Evolutionary conservation across 2,329 filamentous ascomycete genomes (phyloP).

Genomic region (Aspergillus intermedius): DNA sequence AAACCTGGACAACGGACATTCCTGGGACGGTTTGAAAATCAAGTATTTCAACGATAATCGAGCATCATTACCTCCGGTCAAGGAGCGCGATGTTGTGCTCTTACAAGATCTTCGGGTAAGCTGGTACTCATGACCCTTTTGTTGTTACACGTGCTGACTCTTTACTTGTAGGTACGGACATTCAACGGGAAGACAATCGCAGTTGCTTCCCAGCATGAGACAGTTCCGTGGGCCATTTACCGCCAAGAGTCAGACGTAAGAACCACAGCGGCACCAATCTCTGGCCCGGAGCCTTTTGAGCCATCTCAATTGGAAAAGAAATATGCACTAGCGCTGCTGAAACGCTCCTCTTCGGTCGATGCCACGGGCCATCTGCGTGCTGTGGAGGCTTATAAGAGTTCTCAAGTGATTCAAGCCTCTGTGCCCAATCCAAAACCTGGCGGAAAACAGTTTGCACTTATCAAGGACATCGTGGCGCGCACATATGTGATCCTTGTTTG

Average conservation of each 20-base stretch:
- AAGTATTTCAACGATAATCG: slow-evolving; percentile 54
- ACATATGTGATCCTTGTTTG: slow-evolving; percentile 64
- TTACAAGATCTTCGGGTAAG: slow-evolving; percentile 52
- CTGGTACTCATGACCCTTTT: slow-evolving; percentile 1
- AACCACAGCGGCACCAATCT: slow-evolving; percentile 15
- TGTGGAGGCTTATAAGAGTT: background rate
- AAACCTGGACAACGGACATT: slow-evolving; percentile 38
- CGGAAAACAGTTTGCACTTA: slow-evolving; percentile 46
- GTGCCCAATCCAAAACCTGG: slow-evolving; percentile 1
- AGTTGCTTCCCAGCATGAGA: slow-evolving; percentile 21
- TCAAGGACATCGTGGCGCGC: slow-evolving; percentile 55
- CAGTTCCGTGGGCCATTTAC: slow-evolving; percentile 31
- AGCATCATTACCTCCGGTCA: slow-evolving; percentile 38
- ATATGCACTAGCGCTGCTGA: slow-evolving; percentile 12
- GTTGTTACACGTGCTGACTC: slow-evolving; percentile 7
- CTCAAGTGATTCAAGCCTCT: slow-evolving; percentile 8
- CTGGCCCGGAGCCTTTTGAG: slow-evolving; percentile 22
- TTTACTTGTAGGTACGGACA: slow-evolving; percentile 11
- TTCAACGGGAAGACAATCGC: slow-evolving; percentile 18
- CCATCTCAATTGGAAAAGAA: slow-evolving; percentile 23
- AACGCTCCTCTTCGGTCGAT: background rate
- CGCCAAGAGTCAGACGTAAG: slow-evolving; percentile 18
- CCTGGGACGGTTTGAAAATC: slow-evolving; percentile 43
- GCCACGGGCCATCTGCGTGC: slow-evolving; percentile 2
- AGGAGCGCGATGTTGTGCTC: slow-evolving; percentile 58